A percentile compares a stretch with the other conserved stretches of the same genome.
These are phyloP conservation scores for Platanthera guangdongensis DNA, from an alignment of 106 monocot genomes.

Conservation along the genomic window DNA sequence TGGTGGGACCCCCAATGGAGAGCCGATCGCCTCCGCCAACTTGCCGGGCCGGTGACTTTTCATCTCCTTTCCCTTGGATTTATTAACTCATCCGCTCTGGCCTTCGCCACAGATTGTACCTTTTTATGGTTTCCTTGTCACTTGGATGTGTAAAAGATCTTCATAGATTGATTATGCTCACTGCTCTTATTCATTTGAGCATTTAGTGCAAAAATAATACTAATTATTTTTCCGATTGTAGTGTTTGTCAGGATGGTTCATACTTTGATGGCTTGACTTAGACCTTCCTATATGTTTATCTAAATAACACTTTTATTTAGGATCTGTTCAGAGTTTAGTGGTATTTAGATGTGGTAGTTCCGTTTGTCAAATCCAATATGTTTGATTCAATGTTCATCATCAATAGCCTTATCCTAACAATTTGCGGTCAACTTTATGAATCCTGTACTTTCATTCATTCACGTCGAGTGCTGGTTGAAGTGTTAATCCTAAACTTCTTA, in stretches of 20 bases:
- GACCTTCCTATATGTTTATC: too few relatives aligned
- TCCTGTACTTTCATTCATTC: too few relatives aligned
- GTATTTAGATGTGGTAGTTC: too few relatives aligned
- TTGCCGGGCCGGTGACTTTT: constrained; percentile 18
- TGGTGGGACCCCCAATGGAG: constrained; percentile 32
- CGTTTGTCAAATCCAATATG: too few relatives aligned
- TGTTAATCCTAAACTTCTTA: too few relatives aligned
- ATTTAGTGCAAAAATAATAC: neutral
- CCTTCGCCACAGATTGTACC: neutral
- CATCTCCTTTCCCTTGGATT: constrained; percentile 11
- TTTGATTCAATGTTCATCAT: too few relatives aligned
- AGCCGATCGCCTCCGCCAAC: constrained; percentile 19
- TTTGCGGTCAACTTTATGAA: too few relatives aligned
- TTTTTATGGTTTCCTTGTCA: neutral
- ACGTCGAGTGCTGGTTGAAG: too few relatives aligned
- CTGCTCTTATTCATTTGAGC: neutral
- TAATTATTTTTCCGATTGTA: neutral
- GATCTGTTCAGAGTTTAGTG: too few relatives aligned
- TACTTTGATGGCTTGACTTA: too few relatives aligned
- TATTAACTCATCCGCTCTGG: neutral
- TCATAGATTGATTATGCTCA: neutral
- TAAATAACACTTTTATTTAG: too few relatives aligned
- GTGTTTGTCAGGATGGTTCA: neutral
- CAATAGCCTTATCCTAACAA: too few relatives aligned
- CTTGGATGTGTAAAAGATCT: neutral